These are phyloP conservation scores for Athelia sp. DNA, from an alignment of 1,284 basidiomycete species.

Conservation along the genomic window DNA sequence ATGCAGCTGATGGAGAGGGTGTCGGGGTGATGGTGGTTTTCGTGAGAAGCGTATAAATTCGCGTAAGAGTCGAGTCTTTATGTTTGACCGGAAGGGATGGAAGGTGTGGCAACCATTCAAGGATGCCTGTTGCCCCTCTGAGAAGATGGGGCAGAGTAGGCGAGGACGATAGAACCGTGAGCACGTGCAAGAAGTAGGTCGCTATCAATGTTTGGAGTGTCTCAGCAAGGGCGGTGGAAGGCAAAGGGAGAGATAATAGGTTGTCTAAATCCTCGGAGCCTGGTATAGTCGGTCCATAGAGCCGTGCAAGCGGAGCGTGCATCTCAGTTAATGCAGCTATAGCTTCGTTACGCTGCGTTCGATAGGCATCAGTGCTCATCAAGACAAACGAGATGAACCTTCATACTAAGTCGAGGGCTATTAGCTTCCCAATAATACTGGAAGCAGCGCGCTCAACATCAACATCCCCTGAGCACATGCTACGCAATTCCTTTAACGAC, in stretches of 20 bases:
- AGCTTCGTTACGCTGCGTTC: constrained; percentile 45
- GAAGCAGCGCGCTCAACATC: constrained; percentile 70
- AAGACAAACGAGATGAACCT: too few relatives aligned
- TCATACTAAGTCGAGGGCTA: constrained; percentile 63
- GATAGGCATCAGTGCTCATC: background rate
- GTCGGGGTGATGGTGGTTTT: constrained; percentile 22
- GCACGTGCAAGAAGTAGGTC: constrained; percentile 51
- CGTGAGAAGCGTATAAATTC: constrained; percentile 49
- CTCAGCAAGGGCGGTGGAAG: background rate
- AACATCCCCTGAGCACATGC: constrained; percentile 39
- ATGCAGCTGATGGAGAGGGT: constrained; percentile 8
- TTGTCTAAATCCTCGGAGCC: constrained; percentile 14
- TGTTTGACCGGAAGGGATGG: constrained; percentile 44
- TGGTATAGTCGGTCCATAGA: constrained; percentile 15
- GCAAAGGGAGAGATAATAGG: constrained; percentile 31
- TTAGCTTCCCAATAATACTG: constrained; percentile 58
- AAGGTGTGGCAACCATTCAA: constrained; percentile 47
- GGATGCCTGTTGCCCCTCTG: constrained; percentile 31
- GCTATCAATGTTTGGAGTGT: constrained; percentile 43
- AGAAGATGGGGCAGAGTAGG: constrained; percentile 25
- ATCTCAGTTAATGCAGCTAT: constrained; percentile 39
- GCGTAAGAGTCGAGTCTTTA: constrained; percentile 50
- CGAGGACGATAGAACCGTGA: constrained; percentile 21
- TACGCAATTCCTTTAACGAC: constrained; percentile 41
- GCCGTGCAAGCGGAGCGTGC: constrained; percentile 34